Percentiles rank a stretch among this genome's conserved stretches.
phyloP scores from a whole-genome alignment of 768 basidiomycete genomes.

The Pleurotus eryngii region DNA sequence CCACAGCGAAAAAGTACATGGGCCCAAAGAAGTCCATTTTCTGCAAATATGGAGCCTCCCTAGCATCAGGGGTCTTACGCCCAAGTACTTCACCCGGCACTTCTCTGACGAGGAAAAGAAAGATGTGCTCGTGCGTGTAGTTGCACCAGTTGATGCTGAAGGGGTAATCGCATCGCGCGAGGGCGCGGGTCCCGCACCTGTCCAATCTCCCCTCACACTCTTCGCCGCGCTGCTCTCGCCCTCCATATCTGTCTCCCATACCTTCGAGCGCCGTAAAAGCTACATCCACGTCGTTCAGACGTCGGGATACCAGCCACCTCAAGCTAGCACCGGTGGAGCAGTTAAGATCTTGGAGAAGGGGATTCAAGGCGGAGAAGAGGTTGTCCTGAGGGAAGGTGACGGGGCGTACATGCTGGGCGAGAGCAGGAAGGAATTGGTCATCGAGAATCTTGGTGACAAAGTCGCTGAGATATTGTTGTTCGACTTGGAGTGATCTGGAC shows the following conservation, averaged over 20 bases:
- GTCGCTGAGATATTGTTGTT: constrained; percentile 79
- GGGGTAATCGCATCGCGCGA: constrained; percentile 62
- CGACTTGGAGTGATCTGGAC: constrained; percentile 52
- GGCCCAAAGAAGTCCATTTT: constrained; percentile 43
- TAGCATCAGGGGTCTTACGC: constrained; percentile 44
- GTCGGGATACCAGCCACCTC: constrained; percentile 65
- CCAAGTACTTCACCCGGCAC: constrained; percentile 85
- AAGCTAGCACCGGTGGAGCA: constrained; percentile 44
- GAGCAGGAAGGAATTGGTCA: constrained; percentile 34
- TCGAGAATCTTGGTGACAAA: constrained; percentile 61
- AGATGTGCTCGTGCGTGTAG: constrained; percentile 67
- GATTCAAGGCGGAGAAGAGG: constrained; percentile 33
- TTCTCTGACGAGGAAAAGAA: constrained; percentile 82
- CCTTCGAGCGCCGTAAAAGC: constrained; percentile 46
- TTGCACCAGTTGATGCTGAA: constrained; percentile 64
- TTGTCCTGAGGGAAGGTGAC: constrained; percentile 80
- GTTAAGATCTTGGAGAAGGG: constrained; percentile 46
- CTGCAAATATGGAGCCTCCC: constrained; percentile 53
- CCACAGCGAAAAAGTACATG: constrained; percentile 61
- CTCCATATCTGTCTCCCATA: constrained; percentile 9
- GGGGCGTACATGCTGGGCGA: constrained; percentile 70
- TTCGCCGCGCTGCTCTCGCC: constrained; percentile 65
- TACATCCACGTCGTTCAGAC: constrained; percentile 88
- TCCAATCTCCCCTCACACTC: constrained; percentile 63
- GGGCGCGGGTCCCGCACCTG: constrained; percentile 76